A percentile compares a stretch with the other conserved stretches of the same genome.
phyloP scores from a whole-genome alignment of 1,284 basidiomycete genomes.

The Cutaneotrichosporon mucoides region DNA sequence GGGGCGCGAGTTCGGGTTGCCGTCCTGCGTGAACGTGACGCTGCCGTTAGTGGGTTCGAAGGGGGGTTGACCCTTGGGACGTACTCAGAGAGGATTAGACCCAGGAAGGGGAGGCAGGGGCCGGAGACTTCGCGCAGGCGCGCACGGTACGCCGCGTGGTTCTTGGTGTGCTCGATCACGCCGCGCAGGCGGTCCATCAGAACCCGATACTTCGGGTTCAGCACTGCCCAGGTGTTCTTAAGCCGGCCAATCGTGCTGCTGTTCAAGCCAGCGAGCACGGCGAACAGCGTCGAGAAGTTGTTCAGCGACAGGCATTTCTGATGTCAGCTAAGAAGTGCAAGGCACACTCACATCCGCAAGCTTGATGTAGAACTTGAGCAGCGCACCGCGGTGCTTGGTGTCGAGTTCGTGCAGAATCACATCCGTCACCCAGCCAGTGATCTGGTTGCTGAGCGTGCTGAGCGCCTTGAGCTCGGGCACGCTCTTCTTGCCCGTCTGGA shows the following conservation, averaged over 20 bases:
- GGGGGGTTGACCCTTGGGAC: slow-evolving; percentile 36
- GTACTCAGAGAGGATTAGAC: slow-evolving; percentile 54
- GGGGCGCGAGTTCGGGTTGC: slow-evolving; percentile 81
- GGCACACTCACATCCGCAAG: slow-evolving; percentile 75
- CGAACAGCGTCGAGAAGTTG: slow-evolving; percentile 95
- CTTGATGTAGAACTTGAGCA: slow-evolving; percentile 88
- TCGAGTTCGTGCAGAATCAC: slow-evolving; percentile 81
- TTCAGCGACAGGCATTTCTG: slow-evolving; percentile 84
- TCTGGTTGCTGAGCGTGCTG: slow-evolving; percentile 87
- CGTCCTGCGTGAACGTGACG: slow-evolving; percentile 92
- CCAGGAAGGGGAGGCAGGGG: slow-evolving; percentile 87
- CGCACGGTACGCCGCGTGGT: slow-evolving; percentile 68
- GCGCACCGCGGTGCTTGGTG: slow-evolving; percentile 70
- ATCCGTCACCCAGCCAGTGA: slow-evolving; percentile 94
- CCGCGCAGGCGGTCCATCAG: slow-evolving; percentile 76
- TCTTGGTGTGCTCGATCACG: slow-evolving; percentile 77
- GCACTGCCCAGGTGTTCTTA: slow-evolving; percentile 87
- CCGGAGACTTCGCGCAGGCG: slow-evolving; percentile 74
- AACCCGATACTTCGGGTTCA: slow-evolving; percentile 76
- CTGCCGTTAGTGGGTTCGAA: slow-evolving; percentile 17
- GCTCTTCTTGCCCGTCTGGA: slow-evolving; percentile 72
- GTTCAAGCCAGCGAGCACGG: slow-evolving; percentile 91
- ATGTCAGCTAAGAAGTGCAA: neutral
- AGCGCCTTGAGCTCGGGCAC: slow-evolving; percentile 75
- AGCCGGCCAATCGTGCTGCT: slow-evolving; percentile 88